These are phyloP conservation scores for Phytophthora melonis DNA, from an alignment of 352 stramenopile species.

Conservation along the genomic window DNA sequence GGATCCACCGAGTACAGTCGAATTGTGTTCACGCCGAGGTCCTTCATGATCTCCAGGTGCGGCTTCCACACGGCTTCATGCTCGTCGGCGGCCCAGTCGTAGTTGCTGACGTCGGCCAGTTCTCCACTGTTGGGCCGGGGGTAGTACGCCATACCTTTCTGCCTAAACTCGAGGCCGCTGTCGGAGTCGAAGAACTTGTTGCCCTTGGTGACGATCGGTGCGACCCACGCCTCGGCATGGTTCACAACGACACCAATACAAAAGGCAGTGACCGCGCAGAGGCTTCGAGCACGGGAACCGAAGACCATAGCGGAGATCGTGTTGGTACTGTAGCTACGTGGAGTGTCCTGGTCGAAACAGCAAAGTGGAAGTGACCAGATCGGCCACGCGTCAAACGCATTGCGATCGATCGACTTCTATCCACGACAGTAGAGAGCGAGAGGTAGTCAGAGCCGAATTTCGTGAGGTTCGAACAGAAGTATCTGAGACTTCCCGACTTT, in stretches of 20 bases:
- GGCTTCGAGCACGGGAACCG: conserved; percentile 13
- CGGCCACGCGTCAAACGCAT: background rate
- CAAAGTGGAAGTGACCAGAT: background rate
- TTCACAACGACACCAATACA: background rate
- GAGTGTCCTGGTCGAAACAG: background rate
- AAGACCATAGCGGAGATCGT: conserved; percentile 20
- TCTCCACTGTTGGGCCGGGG: conserved; percentile 71
- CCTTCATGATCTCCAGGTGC: conserved; percentile 64
- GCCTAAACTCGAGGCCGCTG: conserved; percentile 68
- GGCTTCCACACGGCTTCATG: conserved; percentile 65
- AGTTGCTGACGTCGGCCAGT: conserved; percentile 59
- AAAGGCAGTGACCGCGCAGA: conserved; percentile 27
- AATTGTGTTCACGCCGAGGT: conserved; percentile 75
- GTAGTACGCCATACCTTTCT: conserved; percentile 82
- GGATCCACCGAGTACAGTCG: conserved; percentile 78
- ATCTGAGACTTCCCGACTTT: background rate
- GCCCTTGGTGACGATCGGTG: conserved; percentile 65
- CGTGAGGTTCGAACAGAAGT: background rate
- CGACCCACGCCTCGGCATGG: conserved; percentile 41
- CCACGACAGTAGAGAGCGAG: background rate
- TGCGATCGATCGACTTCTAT: background rate
- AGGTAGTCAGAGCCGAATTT: background rate
- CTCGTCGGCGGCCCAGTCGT: conserved; percentile 75
- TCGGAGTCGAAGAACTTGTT: conserved; percentile 90
- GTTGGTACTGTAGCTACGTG: background rate